Conservation (phyloP, 495 filamentous ascomycete genomes). For the Jackrogersella minutella region DNA sequence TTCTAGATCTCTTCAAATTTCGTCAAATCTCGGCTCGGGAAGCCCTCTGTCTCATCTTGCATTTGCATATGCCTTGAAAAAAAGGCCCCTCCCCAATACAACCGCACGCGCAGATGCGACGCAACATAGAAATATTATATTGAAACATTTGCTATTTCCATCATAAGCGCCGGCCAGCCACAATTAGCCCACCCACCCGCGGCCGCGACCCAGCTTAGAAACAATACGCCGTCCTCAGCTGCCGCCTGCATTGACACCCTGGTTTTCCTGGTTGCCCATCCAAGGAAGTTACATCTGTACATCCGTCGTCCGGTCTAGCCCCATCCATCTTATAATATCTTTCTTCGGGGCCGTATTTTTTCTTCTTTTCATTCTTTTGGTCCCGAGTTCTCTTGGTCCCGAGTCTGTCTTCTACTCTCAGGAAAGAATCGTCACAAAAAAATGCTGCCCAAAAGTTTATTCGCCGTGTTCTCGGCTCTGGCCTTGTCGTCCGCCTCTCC, state of each 20-base stretch:
- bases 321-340: conserved; percentile 31
- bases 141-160: conserved; percentile 34
- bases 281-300: conserved; percentile 28
- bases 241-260: conserved; percentile 33
- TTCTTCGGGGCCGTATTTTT: conserved; percentile 20
- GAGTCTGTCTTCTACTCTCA: not conserved
- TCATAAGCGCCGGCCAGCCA: conserved; percentile 45
- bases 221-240: conserved; percentile 40
- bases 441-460: conserved; percentile 36
- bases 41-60: conserved; percentile 41
- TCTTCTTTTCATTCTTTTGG: too few species aligned
- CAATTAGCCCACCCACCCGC: conserved; percentile 30
- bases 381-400: conserved; percentile 5
- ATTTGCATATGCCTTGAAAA: conserved; percentile 21
- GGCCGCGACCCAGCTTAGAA: conserved; percentile 38
- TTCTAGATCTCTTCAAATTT: conserved; percentile 6
- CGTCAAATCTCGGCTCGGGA: conserved; percentile 46
- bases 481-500: conserved; percentile 48
- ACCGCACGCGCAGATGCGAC: conserved; percentile 26
- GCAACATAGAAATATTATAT: not conserved
- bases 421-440: conserved; percentile 29
- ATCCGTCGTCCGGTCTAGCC: conserved; percentile 1
- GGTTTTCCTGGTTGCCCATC: conserved; percentile 5
- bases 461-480: conserved; percentile 41
- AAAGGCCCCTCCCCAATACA: too few species aligned